Percentiles rank a stretch among this genome's conserved stretches.
phyloP scores from a whole-genome alignment of 441 rosid species.

The Adansonia gregorii region DNA sequence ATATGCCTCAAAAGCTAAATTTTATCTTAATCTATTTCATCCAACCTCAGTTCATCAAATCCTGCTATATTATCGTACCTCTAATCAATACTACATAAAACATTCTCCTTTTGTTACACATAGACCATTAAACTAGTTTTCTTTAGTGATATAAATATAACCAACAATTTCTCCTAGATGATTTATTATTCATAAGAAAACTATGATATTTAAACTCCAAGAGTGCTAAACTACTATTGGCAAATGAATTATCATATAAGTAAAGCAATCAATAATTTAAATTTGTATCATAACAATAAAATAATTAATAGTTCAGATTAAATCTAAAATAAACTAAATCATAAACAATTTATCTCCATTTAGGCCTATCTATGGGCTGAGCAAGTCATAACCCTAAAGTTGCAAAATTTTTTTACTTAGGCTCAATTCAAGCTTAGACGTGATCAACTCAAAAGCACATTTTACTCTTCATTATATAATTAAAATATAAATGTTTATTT shows the following conservation, averaged over 20 bases:
- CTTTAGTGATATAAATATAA: neutral
- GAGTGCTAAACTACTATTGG: neutral
- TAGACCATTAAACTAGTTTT: neutral
- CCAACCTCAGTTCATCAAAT: conserved; percentile 55
- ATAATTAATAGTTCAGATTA: neutral
- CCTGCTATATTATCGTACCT: conserved; percentile 38
- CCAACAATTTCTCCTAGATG: neutral
- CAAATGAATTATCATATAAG: neutral
- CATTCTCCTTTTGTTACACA: conserved; percentile 37
- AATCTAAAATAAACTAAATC: neutral
- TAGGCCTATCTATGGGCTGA: no score
- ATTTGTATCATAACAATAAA: neutral
- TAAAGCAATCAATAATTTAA: neutral
- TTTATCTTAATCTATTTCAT: conserved; percentile 51
- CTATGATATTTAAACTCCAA: neutral
- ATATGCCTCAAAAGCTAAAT: conserved; percentile 36
- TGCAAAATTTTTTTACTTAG: no score
- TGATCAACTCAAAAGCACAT: no score
- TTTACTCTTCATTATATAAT: no score
- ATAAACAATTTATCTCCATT: no score
- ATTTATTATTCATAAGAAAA: neutral
- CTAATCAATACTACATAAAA: conserved; percentile 26
- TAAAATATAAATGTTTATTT: no score
- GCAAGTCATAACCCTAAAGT: no score
- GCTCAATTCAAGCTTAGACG: no score